Evolutionary conservation across 1,284 basidiomycete genomes (phyloP).

Genomic region (Schizopora paradoxa): DNA sequence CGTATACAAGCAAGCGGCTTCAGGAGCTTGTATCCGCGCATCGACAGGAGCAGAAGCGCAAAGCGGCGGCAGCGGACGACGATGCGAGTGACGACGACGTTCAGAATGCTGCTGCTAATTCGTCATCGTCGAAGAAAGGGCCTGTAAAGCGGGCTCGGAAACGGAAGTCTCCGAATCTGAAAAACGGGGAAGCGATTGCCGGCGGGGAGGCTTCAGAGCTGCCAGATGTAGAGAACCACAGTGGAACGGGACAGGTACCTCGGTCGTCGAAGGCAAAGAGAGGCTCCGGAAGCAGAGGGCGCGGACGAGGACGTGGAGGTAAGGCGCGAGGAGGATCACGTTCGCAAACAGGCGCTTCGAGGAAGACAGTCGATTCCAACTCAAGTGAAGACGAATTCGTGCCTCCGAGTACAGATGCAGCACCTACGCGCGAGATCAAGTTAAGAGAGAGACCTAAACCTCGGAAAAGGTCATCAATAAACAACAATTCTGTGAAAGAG

Average conservation of each 20-base stretch:
- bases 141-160: not conserved
- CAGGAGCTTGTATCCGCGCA: constrained; percentile 88
- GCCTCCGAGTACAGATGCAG: not conserved
- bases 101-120: constrained; percentile 2
- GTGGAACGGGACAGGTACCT: constrained; percentile 9
- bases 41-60: constrained; percentile 44
- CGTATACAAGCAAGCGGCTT: constrained; percentile 80
- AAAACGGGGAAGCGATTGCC: not conserved
- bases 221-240: constrained; percentile 8
- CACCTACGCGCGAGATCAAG: constrained; percentile 12
- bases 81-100: not conserved
- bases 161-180: not conserved
- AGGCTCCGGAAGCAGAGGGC: not conserved
- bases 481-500: too few relatives aligned
- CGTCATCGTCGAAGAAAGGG: not conserved
- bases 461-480: too few relatives aligned
- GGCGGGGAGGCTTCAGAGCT: not conserved
- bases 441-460: constrained; percentile 10
- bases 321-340: constrained; percentile 5
- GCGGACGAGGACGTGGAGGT: constrained; percentile 17
- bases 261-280: constrained; percentile 2
- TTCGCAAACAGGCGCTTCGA: constrained; percentile 1
- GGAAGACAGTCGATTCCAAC: constrained; percentile 2
- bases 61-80: not conserved
- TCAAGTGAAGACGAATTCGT: constrained; percentile 25